Base-by-base conservation (phyloP, 1,284 basidiomycete genomes). In the Cryptococcus sp. region DNA sequence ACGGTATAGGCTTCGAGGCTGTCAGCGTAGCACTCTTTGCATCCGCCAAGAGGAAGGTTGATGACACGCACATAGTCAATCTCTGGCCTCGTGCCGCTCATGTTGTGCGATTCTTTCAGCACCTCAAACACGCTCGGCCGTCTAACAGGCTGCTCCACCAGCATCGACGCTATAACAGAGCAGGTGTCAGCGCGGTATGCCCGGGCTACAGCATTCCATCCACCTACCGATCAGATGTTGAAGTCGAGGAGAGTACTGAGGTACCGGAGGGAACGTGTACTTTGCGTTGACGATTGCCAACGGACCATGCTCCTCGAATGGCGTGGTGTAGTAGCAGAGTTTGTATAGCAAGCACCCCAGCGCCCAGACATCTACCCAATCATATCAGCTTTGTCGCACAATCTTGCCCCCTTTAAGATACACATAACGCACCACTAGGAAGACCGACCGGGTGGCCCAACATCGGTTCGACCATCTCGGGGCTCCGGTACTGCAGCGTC, bases 321-420 rank as follows among this genome's bases (percentile, higher is more conserved):
- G 96, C 0, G 96, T 99, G 0, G 95, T 99, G 77, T 99, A 98
- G 78, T 98, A 99, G 78, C 96, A 98, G 7, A 84, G 81, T 76
- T 89, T 89, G 80, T 89, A 89, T 11, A 89, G 80, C 16, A 89
- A 75, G 20, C 88, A 87, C 35, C 87, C 87, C 23, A 89, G 79
- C 0, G 87, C 87, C 87, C 87, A 89, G 1, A 89, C 83, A 67
- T 88, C 87, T 81, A 51, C 8, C 5, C 38, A 28, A 12, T n/a
- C 20, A 35, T 16, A 38, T 67, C 47, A 71, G 65, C 56, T 13
- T 39, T 8, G 18, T 15, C 36, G 20, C 36, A n/a, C 42, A n/a
- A 12, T n/a, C n/a, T n/a, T n/a, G n/a, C n/a, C n/a, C n/a, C n/a
- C 7, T 24, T 13, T 37, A 21, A 39, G 11, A 44, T 13, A n/a